A percentile compares a stretch with the other conserved stretches of the same genome.
Evolutionary conservation across 2,329 filamentous ascomycete genomes (phyloP).

Genomic region (Xylariaceae sp.): DNA sequence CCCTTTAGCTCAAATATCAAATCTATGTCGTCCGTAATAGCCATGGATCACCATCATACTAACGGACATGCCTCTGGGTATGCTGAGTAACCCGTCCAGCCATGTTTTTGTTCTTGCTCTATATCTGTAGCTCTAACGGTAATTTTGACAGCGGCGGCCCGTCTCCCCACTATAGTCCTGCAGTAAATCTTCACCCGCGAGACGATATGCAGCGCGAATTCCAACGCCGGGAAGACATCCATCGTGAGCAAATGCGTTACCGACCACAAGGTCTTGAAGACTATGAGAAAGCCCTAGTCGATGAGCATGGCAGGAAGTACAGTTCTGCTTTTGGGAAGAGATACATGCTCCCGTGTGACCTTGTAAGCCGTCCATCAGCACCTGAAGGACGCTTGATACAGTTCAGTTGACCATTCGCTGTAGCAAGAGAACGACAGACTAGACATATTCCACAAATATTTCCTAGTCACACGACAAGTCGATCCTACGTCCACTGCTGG

Average conservation of each 20-base stretch:
- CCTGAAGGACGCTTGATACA: neutral
- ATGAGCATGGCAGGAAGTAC: constrained; percentile 3
- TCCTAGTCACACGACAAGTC: constrained; percentile 60
- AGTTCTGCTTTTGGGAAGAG: constrained; percentile 42
- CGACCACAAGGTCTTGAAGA: no score
- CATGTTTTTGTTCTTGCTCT: neutral
- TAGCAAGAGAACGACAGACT: constrained; percentile 73
- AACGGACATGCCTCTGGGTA: constrained; percentile 9
- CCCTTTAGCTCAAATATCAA: constrained; percentile 1
- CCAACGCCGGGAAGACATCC: constrained; percentile 2
- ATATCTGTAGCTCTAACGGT: neutral
- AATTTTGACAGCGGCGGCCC: constrained; percentile 8
- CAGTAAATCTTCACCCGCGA: neutral
- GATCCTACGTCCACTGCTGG: constrained; percentile 18
- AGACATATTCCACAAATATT: constrained; percentile 79
- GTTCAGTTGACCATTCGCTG: no score
- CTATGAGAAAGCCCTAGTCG: neutral
- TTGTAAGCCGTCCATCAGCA: constrained; percentile 46
- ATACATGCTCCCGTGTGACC: constrained; percentile 77
- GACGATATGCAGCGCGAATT: constrained; percentile 1
- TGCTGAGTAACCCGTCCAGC: constrained; percentile 3
- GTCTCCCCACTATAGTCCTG: neutral
- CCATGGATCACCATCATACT: constrained; percentile 7
- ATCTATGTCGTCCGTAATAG: constrained; percentile 12
- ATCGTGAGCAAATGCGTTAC: constrained; percentile 17